A percentile compares a stretch with the other conserved stretches of the same genome.
Conservation (phyloP, 1,284 basidiomycete genomes). For the Puccinia polysora region DNA sequence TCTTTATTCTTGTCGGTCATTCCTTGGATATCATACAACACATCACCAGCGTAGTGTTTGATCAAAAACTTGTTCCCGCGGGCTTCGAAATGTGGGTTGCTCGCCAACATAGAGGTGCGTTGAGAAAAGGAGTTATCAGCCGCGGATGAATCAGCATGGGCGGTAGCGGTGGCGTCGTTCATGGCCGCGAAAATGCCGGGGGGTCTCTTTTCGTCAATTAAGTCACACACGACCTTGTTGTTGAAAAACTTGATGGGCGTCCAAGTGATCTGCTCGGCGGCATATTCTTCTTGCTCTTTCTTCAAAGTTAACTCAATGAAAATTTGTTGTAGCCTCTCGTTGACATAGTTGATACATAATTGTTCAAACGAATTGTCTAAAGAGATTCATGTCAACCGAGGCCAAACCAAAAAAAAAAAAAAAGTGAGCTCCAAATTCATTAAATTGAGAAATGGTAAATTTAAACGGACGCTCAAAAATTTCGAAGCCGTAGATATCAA, state of each 20-base stretch:
- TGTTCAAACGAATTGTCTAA: constrained; percentile 96
- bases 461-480: constrained; percentile 48
- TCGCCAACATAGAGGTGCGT: constrained; percentile 63
- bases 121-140: constrained; percentile 98
- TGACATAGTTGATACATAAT: constrained; percentile 99
- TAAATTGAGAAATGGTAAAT: not conserved
- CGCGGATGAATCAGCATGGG: constrained; percentile 91
- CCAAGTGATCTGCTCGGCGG: constrained; percentile 98
- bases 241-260: constrained; percentile 97
- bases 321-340: constrained; percentile 89
- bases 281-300: constrained; percentile 99
- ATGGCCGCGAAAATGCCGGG: constrained; percentile 96
- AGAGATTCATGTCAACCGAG: not conserved
- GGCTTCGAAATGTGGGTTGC: constrained; percentile 84
- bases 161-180: constrained; percentile 96
- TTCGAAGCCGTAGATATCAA: constrained; percentile 75
- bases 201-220: constrained; percentile 92
- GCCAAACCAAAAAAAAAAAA: not conserved
- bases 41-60: constrained; percentile 94
- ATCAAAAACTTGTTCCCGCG: constrained; percentile 84
- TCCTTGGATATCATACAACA: constrained; percentile 92
- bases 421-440: constrained; percentile 57
- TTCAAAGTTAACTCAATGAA: constrained; percentile 99
- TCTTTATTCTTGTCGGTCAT: constrained; percentile 99
- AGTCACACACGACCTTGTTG: constrained; percentile 90